Base-by-base conservation (phyloP, 805 yeast genomes). In the Jamesozyma lodderae region DNA sequence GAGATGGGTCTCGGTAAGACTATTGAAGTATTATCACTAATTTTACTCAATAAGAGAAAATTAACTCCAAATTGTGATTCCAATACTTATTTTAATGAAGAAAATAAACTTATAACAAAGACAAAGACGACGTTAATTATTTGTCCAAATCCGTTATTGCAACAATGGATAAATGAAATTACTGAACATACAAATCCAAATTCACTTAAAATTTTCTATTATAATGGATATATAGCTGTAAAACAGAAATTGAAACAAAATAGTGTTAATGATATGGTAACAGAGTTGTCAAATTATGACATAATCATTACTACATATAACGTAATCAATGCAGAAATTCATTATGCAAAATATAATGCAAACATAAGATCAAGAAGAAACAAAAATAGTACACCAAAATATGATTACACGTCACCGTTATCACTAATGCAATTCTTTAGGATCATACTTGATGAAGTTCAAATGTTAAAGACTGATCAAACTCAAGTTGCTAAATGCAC, bases 1-100 rank as follows among this genome's bases (percentile, higher is more conserved):
- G 98, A 92, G 59, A 92, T 92, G 98, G 98, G 98, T 0, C 68
- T 92, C 6, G 98, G 98, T 0, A 92, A 92, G 53, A 90, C 98
- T 0, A 77, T 92, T 4, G 98, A 92, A 55, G 67, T 87, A 11
- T 66, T 84, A 2, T 67, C 94, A 0, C 62, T 90, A 28, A 61
- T 81, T 0, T 53, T 77, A 2, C 52, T 78, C 35, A 81, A 92
- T 55, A 77, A 66, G 23, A 61, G 96, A 13, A 67, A 70, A 0
- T 3, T 32, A 10, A 21, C 29, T 3, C 40, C 39, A 2, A 18
- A 9, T 3, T 8, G 17, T 6, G 30, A 25, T n/a, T 20, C 31
- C 11, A 36, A 41, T 10, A 35, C 43, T 11, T 51, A 41, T 24
- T 20, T 39, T 4, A 47, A 53, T 1, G 41, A 37, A 16, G 50